These are phyloP conservation scores for Pisolithus marmoratus DNA, from an alignment of 768 basidiomycete genomes.

Conservation along the genomic window DNA sequence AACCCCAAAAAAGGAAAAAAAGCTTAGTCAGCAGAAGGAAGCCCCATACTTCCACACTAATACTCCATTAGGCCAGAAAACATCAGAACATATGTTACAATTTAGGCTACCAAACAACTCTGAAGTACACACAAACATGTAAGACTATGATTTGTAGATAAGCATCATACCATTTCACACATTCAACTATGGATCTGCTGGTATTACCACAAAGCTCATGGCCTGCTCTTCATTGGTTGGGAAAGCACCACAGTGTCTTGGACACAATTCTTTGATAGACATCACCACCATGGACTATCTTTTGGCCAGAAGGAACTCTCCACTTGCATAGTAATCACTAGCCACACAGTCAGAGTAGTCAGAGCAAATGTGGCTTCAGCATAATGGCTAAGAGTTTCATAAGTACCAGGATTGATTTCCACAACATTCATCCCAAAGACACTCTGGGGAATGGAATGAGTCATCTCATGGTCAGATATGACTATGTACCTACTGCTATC, in stretches of 20 bases:
- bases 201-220: background rate
- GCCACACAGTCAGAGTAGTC: conserved; percentile 48
- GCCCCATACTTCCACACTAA: no score
- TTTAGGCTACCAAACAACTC: no score
- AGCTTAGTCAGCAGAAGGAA: no score
- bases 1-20: no score
- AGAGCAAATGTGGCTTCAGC: conserved; percentile 40
- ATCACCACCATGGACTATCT: conserved; percentile 2
- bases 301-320: conserved; percentile 18
- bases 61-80: no score
- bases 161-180: background rate
- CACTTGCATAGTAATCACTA: conserved; percentile 47
- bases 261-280: background rate
- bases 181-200: background rate
- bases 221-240: background rate
- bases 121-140: no score
- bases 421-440: conserved; percentile 25
- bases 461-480: no score
- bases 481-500: conserved; percentile 17
- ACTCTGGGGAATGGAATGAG: conserved; percentile 20
- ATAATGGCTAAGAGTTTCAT: conserved; percentile 33
- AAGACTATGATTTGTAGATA: no score
- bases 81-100: no score
- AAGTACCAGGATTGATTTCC: conserved; percentile 25
- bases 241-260: background rate